phyloP scores from a whole-genome alignment of 495 filamentous ascomycete species.

The Aspergillus homomorphus region DNA sequence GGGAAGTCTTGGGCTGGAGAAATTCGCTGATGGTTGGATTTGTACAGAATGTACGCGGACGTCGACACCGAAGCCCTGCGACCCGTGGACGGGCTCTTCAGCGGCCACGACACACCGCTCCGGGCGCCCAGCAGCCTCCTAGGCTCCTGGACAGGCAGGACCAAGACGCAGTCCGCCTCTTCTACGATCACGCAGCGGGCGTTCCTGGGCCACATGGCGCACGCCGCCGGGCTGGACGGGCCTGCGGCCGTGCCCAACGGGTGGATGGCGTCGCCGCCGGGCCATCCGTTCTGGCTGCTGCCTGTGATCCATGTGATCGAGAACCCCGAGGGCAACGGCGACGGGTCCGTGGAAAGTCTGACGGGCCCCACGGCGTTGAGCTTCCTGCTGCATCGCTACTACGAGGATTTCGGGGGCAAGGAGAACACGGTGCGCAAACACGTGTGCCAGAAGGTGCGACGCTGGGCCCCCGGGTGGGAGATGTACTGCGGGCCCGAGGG shows the following conservation, averaged over 20 bases:
- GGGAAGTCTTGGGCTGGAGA: not conserved
- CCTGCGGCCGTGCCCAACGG: conserved; percentile 24
- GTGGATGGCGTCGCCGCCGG: conserved; percentile 25
- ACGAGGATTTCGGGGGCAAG: not conserved
- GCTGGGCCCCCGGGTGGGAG: conserved; percentile 10
- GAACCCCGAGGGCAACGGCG: conserved; percentile 18
- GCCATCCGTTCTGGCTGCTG: conserved; percentile 27
- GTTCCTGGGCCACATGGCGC: conserved; percentile 25
- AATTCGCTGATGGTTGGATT: not conserved
- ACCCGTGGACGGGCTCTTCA: conserved; percentile 14
- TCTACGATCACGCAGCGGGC: conserved; percentile 10
- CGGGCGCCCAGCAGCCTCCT: conserved; percentile 4
- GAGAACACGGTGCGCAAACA: conserved; percentile 6
- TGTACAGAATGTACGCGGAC: conserved; percentile 22
- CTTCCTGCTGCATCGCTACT: conserved; percentile 19
- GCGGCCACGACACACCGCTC: conserved; percentile 14
- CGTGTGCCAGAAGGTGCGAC: conserved; percentile 13
- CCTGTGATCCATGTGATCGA: conserved; percentile 19
- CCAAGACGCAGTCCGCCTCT: not conserved
- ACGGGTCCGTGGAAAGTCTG: conserved; percentile 21
- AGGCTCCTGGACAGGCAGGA: not conserved
- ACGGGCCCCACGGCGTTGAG: conserved; percentile 19
- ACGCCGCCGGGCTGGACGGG: conserved; percentile 9
- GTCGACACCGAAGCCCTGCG: conserved; percentile 25
- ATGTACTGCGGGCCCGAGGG: conserved; percentile 15